A percentile compares a stretch with the other conserved stretches of the same genome.
Conservation (phyloP, 306 rosid species). For the Senna siamea region DNA sequence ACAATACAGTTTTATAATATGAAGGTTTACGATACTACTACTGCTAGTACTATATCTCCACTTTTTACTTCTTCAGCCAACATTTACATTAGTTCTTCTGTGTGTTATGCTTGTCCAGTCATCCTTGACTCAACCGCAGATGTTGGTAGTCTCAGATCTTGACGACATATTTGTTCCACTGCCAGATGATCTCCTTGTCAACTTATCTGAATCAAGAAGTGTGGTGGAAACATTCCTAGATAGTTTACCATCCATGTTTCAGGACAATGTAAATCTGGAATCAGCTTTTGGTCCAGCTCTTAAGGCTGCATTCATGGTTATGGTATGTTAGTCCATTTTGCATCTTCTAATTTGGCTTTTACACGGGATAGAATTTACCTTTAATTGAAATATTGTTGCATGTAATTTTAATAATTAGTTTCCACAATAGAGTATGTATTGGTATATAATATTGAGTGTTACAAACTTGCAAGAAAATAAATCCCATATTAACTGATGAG, state of each 20-base stretch:
- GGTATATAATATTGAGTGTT: not conserved
- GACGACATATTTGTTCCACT: slow-evolving; percentile 93
- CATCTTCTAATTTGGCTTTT: slow-evolving; percentile 28
- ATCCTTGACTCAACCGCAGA: slow-evolving; percentile 92
- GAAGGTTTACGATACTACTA: slow-evolving; percentile 65
- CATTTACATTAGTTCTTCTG: slow-evolving; percentile 36
- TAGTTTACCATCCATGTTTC: slow-evolving; percentile 94
- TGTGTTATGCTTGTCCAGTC: slow-evolving; percentile 63
- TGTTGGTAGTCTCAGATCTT: slow-evolving; percentile 97
- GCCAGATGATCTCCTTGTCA: slow-evolving; percentile 97
- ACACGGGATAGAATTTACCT: slow-evolving; percentile 2
- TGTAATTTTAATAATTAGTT: not conserved
- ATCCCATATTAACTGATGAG: not conserved
- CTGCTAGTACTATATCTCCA: slow-evolving; percentile 19
- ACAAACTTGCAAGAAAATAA: not conserved
- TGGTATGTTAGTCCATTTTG: slow-evolving; percentile 56
- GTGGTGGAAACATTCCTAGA: slow-evolving; percentile 93
- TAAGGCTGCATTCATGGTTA: slow-evolving; percentile 86
- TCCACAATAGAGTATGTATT: not conserved
- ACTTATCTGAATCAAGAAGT: slow-evolving; percentile 91
- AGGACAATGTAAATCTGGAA: slow-evolving; percentile 83
- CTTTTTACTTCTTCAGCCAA: slow-evolving; percentile 16
- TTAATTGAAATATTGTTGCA: not conserved
- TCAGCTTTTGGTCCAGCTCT: slow-evolving; percentile 98
- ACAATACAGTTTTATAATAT: slow-evolving; percentile 90